Conservation (phyloP, 768 basidiomycete genomes). For the Suillus subluteus region DNA sequence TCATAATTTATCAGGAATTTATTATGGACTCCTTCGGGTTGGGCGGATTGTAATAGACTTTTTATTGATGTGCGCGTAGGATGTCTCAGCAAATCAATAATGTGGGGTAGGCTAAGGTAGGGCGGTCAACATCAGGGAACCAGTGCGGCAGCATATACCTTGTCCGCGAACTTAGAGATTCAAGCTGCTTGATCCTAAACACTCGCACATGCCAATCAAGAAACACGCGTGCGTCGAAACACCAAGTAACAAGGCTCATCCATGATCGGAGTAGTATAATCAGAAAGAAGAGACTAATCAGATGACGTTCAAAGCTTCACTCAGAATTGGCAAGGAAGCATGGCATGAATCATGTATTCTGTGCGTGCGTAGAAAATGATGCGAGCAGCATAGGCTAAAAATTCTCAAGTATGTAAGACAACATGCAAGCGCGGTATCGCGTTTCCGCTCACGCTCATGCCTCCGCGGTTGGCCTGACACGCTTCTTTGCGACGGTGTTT, state of each 20-base stretch:
- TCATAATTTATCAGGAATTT: background rate
- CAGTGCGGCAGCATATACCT: background rate
- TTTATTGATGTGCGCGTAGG: background rate
- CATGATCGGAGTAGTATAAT: background rate
- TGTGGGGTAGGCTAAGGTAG: no score
- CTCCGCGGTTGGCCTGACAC: constrained; percentile 58
- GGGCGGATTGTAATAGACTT: background rate
- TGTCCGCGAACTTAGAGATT: background rate
- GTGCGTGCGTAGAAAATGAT: constrained; percentile 10
- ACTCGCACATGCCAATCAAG: background rate
- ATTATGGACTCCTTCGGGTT: background rate
- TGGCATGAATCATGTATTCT: constrained; percentile 25
- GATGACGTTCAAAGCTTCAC: background rate
- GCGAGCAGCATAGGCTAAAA: constrained; percentile 15
- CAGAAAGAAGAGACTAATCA: background rate
- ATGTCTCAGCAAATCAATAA: no score
- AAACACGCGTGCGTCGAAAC: background rate
- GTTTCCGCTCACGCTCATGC: constrained; percentile 41
- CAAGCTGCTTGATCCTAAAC: background rate
- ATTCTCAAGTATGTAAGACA: constrained; percentile 22
- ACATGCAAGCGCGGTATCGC: background rate
- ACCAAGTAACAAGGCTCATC: background rate
- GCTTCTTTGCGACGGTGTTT: constrained; percentile 91
- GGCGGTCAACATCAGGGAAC: background rate
- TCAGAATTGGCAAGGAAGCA: background rate